phyloP scores from a whole-genome alignment of 805 yeast species.

The Yamadazyma insecticola region DNA sequence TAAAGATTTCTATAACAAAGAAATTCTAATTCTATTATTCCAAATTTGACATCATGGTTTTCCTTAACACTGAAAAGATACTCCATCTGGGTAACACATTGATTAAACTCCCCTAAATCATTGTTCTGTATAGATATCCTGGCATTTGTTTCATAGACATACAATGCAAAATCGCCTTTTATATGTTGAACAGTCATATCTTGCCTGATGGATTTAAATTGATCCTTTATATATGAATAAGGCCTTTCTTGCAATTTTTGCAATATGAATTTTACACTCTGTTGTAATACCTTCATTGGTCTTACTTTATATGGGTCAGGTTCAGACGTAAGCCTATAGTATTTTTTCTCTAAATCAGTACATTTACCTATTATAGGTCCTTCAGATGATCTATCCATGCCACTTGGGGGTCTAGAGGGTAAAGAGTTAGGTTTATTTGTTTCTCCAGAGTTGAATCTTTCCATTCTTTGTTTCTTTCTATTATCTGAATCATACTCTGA shows the following conservation, averaged over 20 bases:
- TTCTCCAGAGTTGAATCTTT: constrained; percentile 39
- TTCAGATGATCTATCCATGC: constrained; percentile 12
- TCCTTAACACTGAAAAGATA: constrained; percentile 46
- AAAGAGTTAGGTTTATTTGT: background rate
- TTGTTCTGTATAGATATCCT: constrained; percentile 76
- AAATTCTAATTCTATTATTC: constrained; percentile 50
- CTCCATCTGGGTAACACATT: constrained; percentile 81
- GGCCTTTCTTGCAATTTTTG: constrained; percentile 42
- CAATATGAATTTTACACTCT: constrained; percentile 52
- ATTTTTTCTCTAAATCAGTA: constrained; percentile 66
- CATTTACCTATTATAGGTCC: constrained; percentile 55
- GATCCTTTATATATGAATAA: constrained; percentile 81
- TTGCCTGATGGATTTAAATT: constrained; percentile 87
- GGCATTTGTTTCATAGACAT: constrained; percentile 83
- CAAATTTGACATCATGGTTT: constrained; percentile 2
- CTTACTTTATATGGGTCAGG: constrained; percentile 84
- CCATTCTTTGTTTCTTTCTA: constrained; percentile 40
- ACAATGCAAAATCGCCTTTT: constrained; percentile 67
- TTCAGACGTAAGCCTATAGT: constrained; percentile 81
- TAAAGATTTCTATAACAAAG: constrained; percentile 70
- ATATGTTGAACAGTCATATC: constrained; percentile 91
- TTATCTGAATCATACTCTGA: constrained; percentile 23
- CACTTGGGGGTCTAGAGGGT: constrained; percentile 2
- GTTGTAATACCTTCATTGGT: constrained; percentile 58
- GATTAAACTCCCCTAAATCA: constrained; percentile 93